These are phyloP conservation scores for Fistulina hepatica DNA, from an alignment of 1,284 basidiomycete species.

Conservation along the genomic window DNA sequence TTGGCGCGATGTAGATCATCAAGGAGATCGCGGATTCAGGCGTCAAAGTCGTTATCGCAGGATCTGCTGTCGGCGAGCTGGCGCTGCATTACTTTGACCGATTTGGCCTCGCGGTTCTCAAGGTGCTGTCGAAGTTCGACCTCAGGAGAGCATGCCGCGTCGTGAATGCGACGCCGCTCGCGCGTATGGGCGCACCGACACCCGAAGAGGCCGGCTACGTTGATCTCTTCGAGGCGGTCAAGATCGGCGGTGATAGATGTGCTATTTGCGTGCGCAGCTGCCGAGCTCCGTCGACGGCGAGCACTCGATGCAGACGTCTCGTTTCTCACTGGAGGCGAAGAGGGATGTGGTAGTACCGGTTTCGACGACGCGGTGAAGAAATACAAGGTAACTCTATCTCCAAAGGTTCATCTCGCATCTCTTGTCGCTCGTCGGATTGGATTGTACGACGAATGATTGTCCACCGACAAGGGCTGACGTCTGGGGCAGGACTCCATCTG, in stretches of 20 bases:
- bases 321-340: conserved; percentile 91
- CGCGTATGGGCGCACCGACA: conserved; percentile 90
- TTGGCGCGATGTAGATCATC: conserved; percentile 55
- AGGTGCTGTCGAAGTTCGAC: conserved; percentile 98
- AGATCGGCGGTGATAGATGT: conserved; percentile 99
- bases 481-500: conserved; percentile 60
- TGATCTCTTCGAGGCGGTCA: conserved; percentile 90
- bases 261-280: conserved; percentile 85
- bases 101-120: conserved; percentile 88
- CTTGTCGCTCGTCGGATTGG: too few species aligned
- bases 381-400: conserved; percentile 52
- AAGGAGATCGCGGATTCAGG: conserved; percentile 96
- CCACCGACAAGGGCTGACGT: neutral
- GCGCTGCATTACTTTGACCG: conserved; percentile 97
- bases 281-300: conserved; percentile 62
- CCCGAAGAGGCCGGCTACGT: conserved; percentile 93
- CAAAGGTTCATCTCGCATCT: neutral
- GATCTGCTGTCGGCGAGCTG: conserved; percentile 89
- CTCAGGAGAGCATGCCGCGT: conserved; percentile 90
- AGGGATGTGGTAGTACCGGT: conserved; percentile 84
- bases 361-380: conserved; percentile 68
- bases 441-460: too few species aligned
- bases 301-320: conserved; percentile 81
- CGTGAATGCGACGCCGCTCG: conserved; percentile 92
- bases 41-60: conserved; percentile 89